Conservation (phyloP, 345 rosid species). For the Populus alba region DNA sequence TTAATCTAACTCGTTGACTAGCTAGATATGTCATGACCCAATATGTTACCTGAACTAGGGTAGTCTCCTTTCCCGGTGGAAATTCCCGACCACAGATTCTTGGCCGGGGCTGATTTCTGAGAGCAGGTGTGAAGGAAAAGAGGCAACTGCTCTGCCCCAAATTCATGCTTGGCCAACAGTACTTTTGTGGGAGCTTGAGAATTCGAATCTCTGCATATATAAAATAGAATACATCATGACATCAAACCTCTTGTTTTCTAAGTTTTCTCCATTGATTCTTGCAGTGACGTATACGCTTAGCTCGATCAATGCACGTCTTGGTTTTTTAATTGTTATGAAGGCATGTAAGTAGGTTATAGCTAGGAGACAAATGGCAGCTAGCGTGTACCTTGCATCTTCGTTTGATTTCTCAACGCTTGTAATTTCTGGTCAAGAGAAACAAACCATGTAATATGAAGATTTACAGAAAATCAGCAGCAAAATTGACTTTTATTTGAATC, state of each 20-base stretch:
- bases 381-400: constrained; percentile 24
- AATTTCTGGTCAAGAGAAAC: constrained; percentile 17
- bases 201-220: constrained; percentile 26
- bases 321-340: no score
- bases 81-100: constrained; percentile 1
- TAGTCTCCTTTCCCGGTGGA: not conserved
- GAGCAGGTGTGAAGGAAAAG: constrained; percentile 33
- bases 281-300: no score
- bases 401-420: constrained; percentile 16
- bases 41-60: constrained; percentile 21
- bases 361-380: no score
- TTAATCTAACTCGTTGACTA: no score
- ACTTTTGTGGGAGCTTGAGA: constrained; percentile 9
- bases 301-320: no score
- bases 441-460: not conserved
- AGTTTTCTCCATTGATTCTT: no score
- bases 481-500: no score
- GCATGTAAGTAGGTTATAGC: no score
- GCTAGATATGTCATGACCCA: no score
- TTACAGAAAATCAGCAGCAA: not conserved
- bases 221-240: no score
- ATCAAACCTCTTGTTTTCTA: no score
- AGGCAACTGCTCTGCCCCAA: constrained; percentile 30
- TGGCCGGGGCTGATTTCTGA: constrained; percentile 15
- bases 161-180: constrained; percentile 8